Conservation (phyloP, 139 green algal genomes). For the Deuterostichococcus epilithicus region DNA sequence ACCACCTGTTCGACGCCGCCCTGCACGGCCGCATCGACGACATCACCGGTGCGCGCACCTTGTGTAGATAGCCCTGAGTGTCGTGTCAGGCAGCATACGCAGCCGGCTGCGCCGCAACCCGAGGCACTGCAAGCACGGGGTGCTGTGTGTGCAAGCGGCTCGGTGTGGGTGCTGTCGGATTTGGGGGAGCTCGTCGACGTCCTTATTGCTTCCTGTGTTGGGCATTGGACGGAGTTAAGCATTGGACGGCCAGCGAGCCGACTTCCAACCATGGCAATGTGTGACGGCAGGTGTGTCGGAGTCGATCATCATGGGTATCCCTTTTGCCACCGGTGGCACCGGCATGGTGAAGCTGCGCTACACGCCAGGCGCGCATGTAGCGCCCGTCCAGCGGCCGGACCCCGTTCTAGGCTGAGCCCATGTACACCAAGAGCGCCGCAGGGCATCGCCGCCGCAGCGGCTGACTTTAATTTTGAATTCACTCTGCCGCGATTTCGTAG, state of each 20-base stretch:
- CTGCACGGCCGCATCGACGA: constrained; percentile 69
- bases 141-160: too few relatives aligned
- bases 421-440: background rate
- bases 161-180: too few relatives aligned
- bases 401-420: background rate
- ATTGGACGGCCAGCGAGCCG: too few relatives aligned
- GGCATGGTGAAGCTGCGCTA: constrained; percentile 81
- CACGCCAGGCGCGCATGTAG: background rate
- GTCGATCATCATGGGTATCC: constrained; percentile 99
- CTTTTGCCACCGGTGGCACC: constrained; percentile 90
- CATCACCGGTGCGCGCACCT: constrained; percentile 21
- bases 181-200: too few relatives aligned
- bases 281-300: constrained; percentile 74
- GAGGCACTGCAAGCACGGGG: too few relatives aligned
- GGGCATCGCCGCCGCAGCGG: too few relatives aligned
- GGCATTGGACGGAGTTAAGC: background rate
- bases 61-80: too few relatives aligned
- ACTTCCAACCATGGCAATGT: background rate
- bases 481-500: too few relatives aligned
- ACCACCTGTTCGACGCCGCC: constrained; percentile 98
- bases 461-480: too few relatives aligned
- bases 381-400: background rate
- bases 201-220: background rate
- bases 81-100: too few relatives aligned
- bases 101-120: too few relatives aligned